Evolutionary conservation across 2,329 filamentous ascomycete species (phyloP).

Genomic region (Endocalyx cinctus): DNA sequence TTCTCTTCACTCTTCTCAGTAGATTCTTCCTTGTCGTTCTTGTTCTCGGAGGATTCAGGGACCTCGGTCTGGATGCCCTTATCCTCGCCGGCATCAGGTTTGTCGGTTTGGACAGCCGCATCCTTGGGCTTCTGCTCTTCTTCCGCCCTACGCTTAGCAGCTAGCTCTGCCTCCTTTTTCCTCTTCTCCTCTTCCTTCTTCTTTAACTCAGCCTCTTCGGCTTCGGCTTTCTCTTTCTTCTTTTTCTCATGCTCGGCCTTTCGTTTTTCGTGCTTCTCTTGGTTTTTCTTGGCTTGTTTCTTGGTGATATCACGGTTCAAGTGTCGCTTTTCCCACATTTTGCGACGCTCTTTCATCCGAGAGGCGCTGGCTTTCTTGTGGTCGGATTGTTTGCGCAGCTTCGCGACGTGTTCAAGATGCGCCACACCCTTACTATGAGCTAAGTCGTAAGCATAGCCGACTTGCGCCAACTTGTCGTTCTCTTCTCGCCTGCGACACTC

Average conservation of each 20-base stretch:
- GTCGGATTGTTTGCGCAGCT: conserved; percentile 45
- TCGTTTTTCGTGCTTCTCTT: conserved; percentile 29
- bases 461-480: conserved; percentile 55
- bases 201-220: conserved; percentile 28
- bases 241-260: conserved; percentile 32
- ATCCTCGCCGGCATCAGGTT: conserved; percentile 17
- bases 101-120: conserved; percentile 26
- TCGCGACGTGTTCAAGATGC: conserved; percentile 45
- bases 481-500: conserved; percentile 43
- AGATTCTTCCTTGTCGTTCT: conserved; percentile 4
- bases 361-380: conserved; percentile 45
- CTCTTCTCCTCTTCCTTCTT: conserved; percentile 15
- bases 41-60: conserved; percentile 8
- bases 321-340: conserved; percentile 46
- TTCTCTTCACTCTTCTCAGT: conserved; percentile 3
- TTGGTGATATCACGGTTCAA: conserved; percentile 30
- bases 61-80: conserved; percentile 21
- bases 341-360: conserved; percentile 40
- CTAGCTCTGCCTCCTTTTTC: conserved; percentile 20
- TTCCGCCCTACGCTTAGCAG: conserved; percentile 16
- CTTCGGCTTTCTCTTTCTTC: conserved; percentile 35
- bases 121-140: conserved; percentile 24
- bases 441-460: conserved; percentile 55
- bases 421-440: conserved; percentile 54
- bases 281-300: conserved; percentile 36